Evolutionary conservation across 176 grass and related monocot genomes (phyloP), one percentile per base, ranked within the genome.

Genomic region (Eleusine indica): DNA sequence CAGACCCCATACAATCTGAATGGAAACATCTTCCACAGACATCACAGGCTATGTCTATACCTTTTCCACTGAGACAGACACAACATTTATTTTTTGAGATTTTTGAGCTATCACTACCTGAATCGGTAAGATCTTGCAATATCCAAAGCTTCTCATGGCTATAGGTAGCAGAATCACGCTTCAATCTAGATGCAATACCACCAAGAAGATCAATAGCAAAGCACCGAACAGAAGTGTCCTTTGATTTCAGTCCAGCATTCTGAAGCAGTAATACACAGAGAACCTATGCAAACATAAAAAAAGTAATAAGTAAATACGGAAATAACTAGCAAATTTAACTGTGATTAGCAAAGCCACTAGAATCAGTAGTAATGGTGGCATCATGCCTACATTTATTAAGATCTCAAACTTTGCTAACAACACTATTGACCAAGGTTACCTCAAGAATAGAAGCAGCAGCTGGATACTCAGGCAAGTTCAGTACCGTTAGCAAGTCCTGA

Each of bases 181-280:
- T 99, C 54, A 99, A 83, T 80, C 93, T 91, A 80, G 97, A 87
- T 83, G 97, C 97, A 85, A 99, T 93, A 77, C 83, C 86, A 76
- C 97, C 97, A 63, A 99, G 89, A 87, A 99, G 86, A 52, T 99
- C 97, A 87, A 99, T 95, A 84, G 97, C 97, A 88, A 99, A 88
- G 83, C 97, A 99, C 54, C 97, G 97, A 66, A 86, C 97, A 79
- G 91, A 87, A 71, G 82, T 87, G 68, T 96, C 97, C 86, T 99
- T 96, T 21, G 93, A 94, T 81, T 96, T 91, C 84, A 99, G 92
- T 57, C 97, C 93, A 82, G 91, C 93, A 94, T 99, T 99, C 82
- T 95, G 91, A 71, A 99, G 97, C 44, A 99, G 68, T 86, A 99
- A 92, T 25, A 99, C 93, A 83, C 97, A 99, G 21, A 99, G 88